A percentile compares a stretch with the other conserved stretches of the same genome.
Conservation (phyloP, 495 filamentous ascomycete species). For the Friedmanniomyces endolithicus region DNA sequence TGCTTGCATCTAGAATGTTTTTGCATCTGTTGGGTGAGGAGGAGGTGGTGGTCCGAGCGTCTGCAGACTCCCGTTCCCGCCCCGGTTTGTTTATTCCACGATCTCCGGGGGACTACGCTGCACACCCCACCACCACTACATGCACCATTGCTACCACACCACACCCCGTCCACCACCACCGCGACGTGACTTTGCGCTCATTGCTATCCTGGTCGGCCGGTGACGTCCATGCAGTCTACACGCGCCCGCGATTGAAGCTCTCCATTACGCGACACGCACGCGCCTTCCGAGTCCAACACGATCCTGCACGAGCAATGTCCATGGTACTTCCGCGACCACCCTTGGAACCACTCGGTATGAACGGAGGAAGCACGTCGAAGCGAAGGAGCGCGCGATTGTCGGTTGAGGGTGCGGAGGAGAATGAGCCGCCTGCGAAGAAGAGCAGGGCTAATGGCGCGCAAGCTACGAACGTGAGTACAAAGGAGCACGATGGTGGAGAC, state of each 20-base stretch:
- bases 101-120: not conserved
- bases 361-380: slow-evolving; percentile 24
- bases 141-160: not conserved
- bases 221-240: not conserved
- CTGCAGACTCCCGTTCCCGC: too few species aligned
- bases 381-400: slow-evolving; percentile 27
- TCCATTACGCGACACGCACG: slow-evolving; percentile 1
- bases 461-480: slow-evolving; percentile 10
- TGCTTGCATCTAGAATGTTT: too few species aligned
- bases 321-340: slow-evolving; percentile 27
- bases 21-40: too few species aligned
- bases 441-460: slow-evolving; percentile 9
- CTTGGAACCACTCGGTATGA: slow-evolving; percentile 26
- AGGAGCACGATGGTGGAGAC: slow-evolving; percentile 18
- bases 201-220: not conserved
- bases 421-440: slow-evolving; percentile 17
- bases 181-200: slow-evolving; percentile 14
- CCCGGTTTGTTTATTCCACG: not conserved
- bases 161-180: slow-evolving; percentile 7
- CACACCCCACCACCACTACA: not conserved
- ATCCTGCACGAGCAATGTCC: slow-evolving; percentile 21
- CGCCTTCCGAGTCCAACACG: slow-evolving; percentile 4
- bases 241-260: not conserved
- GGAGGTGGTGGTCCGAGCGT: too few species aligned
- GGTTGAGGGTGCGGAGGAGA: slow-evolving; percentile 21